Percentiles rank a stretch among this genome's conserved stretches.
Evolutionary conservation across 129 eudicot species (phyloP).

Genomic region (Tanacetum coccineum): DNA sequence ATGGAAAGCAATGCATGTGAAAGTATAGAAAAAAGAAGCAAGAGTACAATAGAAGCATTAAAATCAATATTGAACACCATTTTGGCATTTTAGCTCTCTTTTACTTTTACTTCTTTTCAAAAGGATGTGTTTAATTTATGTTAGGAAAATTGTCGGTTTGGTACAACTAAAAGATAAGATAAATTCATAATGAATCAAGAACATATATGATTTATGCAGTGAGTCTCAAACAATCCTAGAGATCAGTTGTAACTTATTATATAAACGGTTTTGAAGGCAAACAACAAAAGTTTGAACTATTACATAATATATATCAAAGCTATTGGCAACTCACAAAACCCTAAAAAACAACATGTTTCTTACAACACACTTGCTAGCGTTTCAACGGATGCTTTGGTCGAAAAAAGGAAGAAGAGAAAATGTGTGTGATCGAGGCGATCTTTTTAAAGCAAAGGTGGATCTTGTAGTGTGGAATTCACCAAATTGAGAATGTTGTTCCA

Average conservation of each 20-base stretch:
- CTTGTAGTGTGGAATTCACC: conserved; percentile 66
- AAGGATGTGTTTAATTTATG: neutral
- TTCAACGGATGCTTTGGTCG: conserved; percentile 25
- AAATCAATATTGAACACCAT: conserved; percentile 28
- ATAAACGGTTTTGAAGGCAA: neutral
- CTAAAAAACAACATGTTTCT: conserved; percentile 15
- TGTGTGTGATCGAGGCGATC: neutral
- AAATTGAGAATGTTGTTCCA: conserved; percentile 55
- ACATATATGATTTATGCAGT: neutral
- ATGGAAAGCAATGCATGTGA: conserved; percentile 32
- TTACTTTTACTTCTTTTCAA: neutral
- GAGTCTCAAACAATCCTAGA: neutral
- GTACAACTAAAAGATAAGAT: neutral
- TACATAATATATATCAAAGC: conserved; percentile 12
- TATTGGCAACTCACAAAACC: conserved; percentile 20
- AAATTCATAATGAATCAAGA: neutral
- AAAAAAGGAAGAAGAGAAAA: conserved; percentile 1
- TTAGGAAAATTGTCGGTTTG: neutral
- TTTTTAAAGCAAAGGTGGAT: conserved; percentile 48
- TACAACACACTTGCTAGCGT: conserved; percentile 30
- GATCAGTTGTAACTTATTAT: neutral
- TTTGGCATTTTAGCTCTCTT: conserved; percentile 12
- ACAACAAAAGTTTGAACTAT: conserved; percentile 7
- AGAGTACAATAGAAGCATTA: conserved; percentile 33
- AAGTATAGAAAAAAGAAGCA: conserved; percentile 23